Evolutionary conservation across 1,284 basidiomycete genomes (phyloP).

Genomic region (Tylopilus sp.): DNA sequence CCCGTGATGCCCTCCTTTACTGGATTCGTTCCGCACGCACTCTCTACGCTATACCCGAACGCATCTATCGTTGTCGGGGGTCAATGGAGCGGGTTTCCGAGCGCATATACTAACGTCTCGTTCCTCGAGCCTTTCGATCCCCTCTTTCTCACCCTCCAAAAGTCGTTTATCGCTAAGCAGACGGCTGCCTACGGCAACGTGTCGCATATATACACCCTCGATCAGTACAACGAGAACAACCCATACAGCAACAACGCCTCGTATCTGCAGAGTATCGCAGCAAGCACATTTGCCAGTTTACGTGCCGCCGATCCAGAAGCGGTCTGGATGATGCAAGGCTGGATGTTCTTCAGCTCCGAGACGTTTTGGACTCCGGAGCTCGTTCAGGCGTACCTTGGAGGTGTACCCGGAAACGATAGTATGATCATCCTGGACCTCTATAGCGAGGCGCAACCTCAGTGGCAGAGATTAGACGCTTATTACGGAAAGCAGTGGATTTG

Average conservation of each 20-base stretch:
- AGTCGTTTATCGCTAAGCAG: conserved; percentile 44
- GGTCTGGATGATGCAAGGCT: conserved; percentile 48
- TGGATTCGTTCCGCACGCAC: conserved; percentile 42
- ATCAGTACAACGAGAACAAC: conserved; percentile 48
- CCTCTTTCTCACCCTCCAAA: conserved; percentile 40
- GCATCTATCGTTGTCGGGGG: conserved; percentile 39
- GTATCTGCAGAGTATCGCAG: conserved; percentile 39
- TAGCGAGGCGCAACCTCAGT: conserved; percentile 43
- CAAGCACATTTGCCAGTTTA: conserved; percentile 39
- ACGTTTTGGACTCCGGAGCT: conserved; percentile 43
- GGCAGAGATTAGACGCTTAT: conserved; percentile 42
- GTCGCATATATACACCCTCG: conserved; percentile 45
- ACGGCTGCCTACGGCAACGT: conserved; percentile 40
- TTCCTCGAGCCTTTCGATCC: conserved; percentile 46
- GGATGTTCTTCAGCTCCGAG: conserved; percentile 41
- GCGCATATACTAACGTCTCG: conserved; percentile 36
- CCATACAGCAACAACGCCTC: conserved; percentile 38
- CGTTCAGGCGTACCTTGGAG: conserved; percentile 42
- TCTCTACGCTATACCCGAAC: conserved; percentile 38
- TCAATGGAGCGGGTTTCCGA: conserved; percentile 40
- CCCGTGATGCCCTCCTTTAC: conserved; percentile 46
- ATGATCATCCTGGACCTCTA: conserved; percentile 48
- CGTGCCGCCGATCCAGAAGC: conserved; percentile 42
- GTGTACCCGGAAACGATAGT: conserved; percentile 37
- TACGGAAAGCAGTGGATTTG: conserved; percentile 47